Evolutionary conservation across 140 eudicot species (phyloP), one percentile per base, ranked within the genome.

Genomic region (Ambrosia hybrid): DNA sequence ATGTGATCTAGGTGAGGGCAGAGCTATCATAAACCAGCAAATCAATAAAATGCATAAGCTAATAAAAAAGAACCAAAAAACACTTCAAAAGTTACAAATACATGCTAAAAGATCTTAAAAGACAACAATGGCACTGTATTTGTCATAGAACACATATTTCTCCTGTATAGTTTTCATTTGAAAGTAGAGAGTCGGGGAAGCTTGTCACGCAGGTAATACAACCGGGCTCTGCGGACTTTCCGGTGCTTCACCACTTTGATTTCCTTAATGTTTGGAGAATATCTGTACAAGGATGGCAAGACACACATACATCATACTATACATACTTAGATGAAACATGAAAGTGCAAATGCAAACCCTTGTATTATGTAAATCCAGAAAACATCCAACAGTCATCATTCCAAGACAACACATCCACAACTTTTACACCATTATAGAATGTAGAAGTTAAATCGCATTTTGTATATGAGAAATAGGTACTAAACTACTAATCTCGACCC

Each of bases 101-200:
- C 60, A 55, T 55, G 60, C 60, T 55, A 55, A 14, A 9, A n/a
- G 8, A 41, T 41, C 46, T 41, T 41, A 21, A 6, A 15, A 55
- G 33, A 6, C 60, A 55, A 14, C 60, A 55, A 55, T 6, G 34
- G 60, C 60, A 2, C 15, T 15, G 15, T 16, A 55, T 15, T 55
- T 55, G 60, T 55, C 33, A 55, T 55, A 55, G 8, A 15, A 55
- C 33, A 55, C 59, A 55, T 3, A 55, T 16, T 8, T 55, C 26
- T 8, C 9, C 9, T 4, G 17, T 5, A 8, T 6, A 15, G 36
- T 34, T 74, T 13, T 88, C 88, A 90, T 61, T 93, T 93, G 86
- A 93, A 89, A 46, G 96, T 88, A 67, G 96, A 90, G n/a, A 94
- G 76, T 84, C 99, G 83, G 51, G 99, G 99, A 68, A 94, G 99